A percentile compares a stretch with the other conserved stretches of the same genome.
phyloP scores from a whole-genome alignment of 2,329 filamentous ascomycete species.

The Blastomyces parvus region DNA sequence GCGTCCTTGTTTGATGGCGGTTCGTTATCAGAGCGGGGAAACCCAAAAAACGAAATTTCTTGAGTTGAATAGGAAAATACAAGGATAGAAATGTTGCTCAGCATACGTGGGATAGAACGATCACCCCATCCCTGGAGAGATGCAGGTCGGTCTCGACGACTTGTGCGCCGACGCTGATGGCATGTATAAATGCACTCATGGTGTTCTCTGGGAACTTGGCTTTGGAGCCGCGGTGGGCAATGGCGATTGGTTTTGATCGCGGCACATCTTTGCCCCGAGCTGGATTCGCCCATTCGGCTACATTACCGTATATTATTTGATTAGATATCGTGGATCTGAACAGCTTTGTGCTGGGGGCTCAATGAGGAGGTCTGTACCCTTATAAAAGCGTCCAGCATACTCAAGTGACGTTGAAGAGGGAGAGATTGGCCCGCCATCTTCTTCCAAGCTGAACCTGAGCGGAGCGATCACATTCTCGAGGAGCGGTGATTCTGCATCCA shows the following conservation, averaged over 20 bases:
- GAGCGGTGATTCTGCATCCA: neutral
- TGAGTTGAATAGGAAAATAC: too few relatives aligned
- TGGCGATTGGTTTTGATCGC: slow-evolving; percentile 13
- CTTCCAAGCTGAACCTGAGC: neutral
- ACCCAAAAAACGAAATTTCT: neutral
- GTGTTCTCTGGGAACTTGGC: slow-evolving; percentile 75
- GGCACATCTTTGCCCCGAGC: neutral
- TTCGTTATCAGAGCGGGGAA: slow-evolving; percentile 1
- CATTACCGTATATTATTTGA: neutral
- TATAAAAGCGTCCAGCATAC: neutral
- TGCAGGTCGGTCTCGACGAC: slow-evolving; percentile 86
- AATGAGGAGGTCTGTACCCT: neutral
- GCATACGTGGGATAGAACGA: slow-evolving; percentile 71
- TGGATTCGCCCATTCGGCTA: neutral
- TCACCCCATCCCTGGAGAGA: slow-evolving; percentile 68
- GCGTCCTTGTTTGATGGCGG: slow-evolving; percentile 48
- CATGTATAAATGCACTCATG: slow-evolving; percentile 65
- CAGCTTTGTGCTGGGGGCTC: neutral
- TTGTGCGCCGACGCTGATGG: slow-evolving; percentile 63
- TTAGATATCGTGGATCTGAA: neutral
- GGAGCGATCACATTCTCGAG: neutral
- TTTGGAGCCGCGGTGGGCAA: slow-evolving; percentile 47
- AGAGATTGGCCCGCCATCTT: neutral
- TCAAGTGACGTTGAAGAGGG: neutral
- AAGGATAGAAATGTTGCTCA: neutral